phyloP scores from a whole-genome alignment of 305 asterid species.

The Coffea humblotiana region DNA sequence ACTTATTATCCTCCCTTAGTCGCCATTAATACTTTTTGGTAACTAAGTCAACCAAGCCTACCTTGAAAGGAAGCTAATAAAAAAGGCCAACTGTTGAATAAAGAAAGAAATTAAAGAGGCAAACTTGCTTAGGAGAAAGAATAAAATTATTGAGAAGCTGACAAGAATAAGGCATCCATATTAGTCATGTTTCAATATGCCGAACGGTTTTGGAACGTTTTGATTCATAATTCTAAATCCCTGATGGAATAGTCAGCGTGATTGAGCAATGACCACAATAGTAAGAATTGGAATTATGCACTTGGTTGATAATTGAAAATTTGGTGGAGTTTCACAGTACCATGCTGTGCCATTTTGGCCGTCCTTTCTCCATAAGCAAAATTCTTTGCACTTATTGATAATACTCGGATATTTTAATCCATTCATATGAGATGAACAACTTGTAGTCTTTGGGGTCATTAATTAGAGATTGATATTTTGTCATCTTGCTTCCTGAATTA shows the following conservation, averaged over 20 bases:
- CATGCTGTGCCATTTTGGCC: conserved; percentile 46
- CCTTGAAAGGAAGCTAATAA: background rate
- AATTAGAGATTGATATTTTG: conserved; percentile 28
- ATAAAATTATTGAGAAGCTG: conserved; percentile 22
- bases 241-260: conserved; percentile 21
- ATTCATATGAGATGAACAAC: conserved; percentile 16
- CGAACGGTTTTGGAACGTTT: conserved; percentile 47
- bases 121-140: conserved; percentile 18
- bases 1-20: background rate
- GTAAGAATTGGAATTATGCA: conserved; percentile 36
- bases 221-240: conserved; percentile 18
- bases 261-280: conserved; percentile 27
- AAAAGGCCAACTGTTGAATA: background rate
- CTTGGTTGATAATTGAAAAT: conserved; percentile 50
- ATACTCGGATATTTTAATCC: background rate
- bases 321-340: conserved; percentile 41
- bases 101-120: conserved; percentile 4
- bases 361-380: conserved; percentile 38
- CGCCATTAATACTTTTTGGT: background rate
- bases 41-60: background rate
- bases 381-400: conserved; percentile 7
- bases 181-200: conserved; percentile 13
- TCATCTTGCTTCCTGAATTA: conserved; percentile 16
- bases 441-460: conserved; percentile 12
- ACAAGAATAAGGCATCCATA: conserved; percentile 30